Conservation (phyloP, 768 basidiomycete species). For the Tricholoma sp. region DNA sequence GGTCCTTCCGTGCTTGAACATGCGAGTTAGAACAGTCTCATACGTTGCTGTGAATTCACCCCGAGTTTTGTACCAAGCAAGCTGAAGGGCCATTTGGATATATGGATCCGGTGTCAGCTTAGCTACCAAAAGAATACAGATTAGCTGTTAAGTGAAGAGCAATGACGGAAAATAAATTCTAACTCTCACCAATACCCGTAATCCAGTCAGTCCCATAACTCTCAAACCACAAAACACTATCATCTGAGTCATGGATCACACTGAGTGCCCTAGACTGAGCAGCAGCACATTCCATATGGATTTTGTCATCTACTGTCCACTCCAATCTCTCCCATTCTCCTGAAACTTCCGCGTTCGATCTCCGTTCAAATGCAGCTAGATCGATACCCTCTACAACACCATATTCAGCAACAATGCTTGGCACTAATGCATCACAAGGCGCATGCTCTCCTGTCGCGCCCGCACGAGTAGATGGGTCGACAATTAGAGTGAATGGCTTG, state of each 20-base stretch:
- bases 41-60: slow-evolving; percentile 83
- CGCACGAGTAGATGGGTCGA: slow-evolving; percentile 81
- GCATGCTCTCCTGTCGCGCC: slow-evolving; percentile 91
- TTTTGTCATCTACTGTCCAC: slow-evolving; percentile 65
- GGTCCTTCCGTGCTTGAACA: slow-evolving; percentile 84
- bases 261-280: slow-evolving; percentile 53
- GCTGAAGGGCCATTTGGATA: slow-evolving; percentile 87
- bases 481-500: slow-evolving; percentile 76
- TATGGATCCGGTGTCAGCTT: slow-evolving; percentile 72
- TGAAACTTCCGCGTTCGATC: slow-evolving; percentile 6
- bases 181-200: slow-evolving; percentile 55
- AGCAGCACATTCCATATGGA: slow-evolving; percentile 48
- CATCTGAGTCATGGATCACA: slow-evolving; percentile 77
- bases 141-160: neutral
- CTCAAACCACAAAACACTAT: slow-evolving; percentile 75
- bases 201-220: slow-evolving; percentile 89
- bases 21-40: slow-evolving; percentile 85
- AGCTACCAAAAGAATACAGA: slow-evolving; percentile 14
- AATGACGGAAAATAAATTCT: neutral
- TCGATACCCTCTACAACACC: slow-evolving; percentile 69
- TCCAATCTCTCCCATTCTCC: slow-evolving; percentile 59
- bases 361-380: slow-evolving; percentile 30
- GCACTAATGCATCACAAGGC: slow-evolving; percentile 84
- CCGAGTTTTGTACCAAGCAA: slow-evolving; percentile 83
- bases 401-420: slow-evolving; percentile 83